These are phyloP conservation scores for Astragalus glycyphyllos DNA, from an alignment of 306 rosid species.

Conservation along the genomic window DNA sequence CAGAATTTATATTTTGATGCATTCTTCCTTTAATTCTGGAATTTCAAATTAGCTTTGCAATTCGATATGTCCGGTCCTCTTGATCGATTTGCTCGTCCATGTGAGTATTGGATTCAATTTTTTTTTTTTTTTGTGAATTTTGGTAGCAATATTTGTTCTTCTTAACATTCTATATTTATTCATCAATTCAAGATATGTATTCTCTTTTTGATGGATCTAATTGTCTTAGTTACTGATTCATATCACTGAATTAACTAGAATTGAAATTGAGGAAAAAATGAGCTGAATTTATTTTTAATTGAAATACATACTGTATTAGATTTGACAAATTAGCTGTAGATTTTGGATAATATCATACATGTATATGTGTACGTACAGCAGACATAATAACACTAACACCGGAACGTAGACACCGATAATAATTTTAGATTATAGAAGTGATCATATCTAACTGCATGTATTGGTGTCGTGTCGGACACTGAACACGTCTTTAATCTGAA, in stretches of 20 bases:
- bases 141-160: constrained; percentile 2
- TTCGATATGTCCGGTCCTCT: constrained; percentile 80
- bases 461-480: no score
- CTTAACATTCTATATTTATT: not conserved
- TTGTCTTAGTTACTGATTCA: constrained; percentile 17
- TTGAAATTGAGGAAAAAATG: constrained; percentile 8
- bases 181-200: constrained; percentile 8
- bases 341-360: no score
- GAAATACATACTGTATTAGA: no score
- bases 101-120: constrained; percentile 52
- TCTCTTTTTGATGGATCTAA: constrained; percentile 21
- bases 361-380: no score
- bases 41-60: constrained; percentile 10
- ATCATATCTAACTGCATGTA: no score
- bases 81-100: constrained; percentile 86
- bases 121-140: not conserved
- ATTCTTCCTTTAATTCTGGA: constrained; percentile 37
- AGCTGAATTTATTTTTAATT: constrained; percentile 43
- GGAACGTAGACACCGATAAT: no score
- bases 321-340: no score
- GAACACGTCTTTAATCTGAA: no score
- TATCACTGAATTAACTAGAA: constrained; percentile 17
- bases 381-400: no score
- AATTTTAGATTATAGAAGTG: no score
- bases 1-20: constrained; percentile 35